A percentile compares a stretch with the other conserved stretches of the same genome.
phyloP scores from a whole-genome alignment of 768 basidiomycete genomes.

The Pleurotus tuber-regium region DNA sequence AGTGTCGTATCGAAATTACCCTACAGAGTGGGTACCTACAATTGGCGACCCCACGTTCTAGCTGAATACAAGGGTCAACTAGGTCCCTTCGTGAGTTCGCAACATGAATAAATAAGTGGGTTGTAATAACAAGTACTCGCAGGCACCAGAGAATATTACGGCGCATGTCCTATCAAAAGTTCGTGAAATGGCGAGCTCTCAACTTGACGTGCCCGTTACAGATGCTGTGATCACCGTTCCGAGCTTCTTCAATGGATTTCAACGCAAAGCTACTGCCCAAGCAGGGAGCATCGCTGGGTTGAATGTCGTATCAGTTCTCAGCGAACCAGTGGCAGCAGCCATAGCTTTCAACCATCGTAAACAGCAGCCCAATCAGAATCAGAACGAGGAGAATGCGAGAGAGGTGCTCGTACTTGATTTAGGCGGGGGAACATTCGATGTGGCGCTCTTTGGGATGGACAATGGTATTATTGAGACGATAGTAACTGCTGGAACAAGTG shows the following conservation, averaged over 20 bases:
- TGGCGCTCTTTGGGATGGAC: slow-evolving; percentile 65
- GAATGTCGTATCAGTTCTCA: slow-evolving; percentile 62
- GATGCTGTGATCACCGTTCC: slow-evolving; percentile 61
- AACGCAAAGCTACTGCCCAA: slow-evolving; percentile 69
- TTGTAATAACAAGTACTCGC: not conserved
- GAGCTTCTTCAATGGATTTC: slow-evolving; percentile 55
- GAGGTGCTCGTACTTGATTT: slow-evolving; percentile 71
- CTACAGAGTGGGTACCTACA: slow-evolving; percentile 41
- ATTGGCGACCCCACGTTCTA: slow-evolving; percentile 49
- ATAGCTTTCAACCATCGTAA: slow-evolving; percentile 66
- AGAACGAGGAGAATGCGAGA: slow-evolving; percentile 35
- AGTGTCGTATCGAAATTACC: slow-evolving; percentile 48
- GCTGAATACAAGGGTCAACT: slow-evolving; percentile 54
- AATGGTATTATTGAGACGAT: slow-evolving; percentile 71
- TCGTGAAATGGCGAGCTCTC: slow-evolving; percentile 71
- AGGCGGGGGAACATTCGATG: slow-evolving; percentile 74
- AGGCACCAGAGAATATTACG: slow-evolving; percentile 67
- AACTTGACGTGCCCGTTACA: slow-evolving; percentile 60
- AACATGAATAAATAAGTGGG: not conserved
- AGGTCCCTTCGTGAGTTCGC: slow-evolving; percentile 50
- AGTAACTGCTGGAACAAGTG: slow-evolving; percentile 71
- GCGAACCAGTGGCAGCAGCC: slow-evolving; percentile 70
- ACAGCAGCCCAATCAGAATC: slow-evolving; percentile 39
- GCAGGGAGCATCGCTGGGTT: slow-evolving; percentile 66
- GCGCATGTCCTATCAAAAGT: slow-evolving; percentile 67